A percentile compares a stretch with the other conserved stretches of the same genome.
These are phyloP conservation scores for Neonectria hederae DNA, from an alignment of 2,329 filamentous ascomycete species.

Conservation along the genomic window DNA sequence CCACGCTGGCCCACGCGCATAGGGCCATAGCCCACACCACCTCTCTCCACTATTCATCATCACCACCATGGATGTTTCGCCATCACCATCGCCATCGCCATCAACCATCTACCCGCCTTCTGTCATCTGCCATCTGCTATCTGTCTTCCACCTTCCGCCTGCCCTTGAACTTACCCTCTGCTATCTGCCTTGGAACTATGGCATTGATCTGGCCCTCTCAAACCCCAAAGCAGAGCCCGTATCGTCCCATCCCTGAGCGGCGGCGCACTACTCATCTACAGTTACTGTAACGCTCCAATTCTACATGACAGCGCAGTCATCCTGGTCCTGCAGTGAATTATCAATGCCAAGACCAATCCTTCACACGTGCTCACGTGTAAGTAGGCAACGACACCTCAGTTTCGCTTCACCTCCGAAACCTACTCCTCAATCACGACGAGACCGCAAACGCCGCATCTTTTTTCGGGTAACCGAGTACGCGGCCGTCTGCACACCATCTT, in stretches of 20 bases:
- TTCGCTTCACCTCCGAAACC: constrained; percentile 17
- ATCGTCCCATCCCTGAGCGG: constrained; percentile 16
- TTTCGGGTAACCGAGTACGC: constrained; percentile 13
- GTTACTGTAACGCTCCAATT: not conserved
- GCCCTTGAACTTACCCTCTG: no score
- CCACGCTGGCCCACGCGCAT: constrained; percentile 29
- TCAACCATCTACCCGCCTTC: constrained; percentile 14
- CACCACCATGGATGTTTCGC: constrained; percentile 6
- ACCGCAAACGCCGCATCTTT: constrained; percentile 14
- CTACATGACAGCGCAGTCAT: not conserved
- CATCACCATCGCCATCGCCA: constrained; percentile 30
- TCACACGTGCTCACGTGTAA: constrained; percentile 5
- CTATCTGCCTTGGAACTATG: not conserved
- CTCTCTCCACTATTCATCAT: constrained; percentile 35
- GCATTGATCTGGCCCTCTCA: not conserved
- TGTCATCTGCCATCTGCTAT: constrained; percentile 6
- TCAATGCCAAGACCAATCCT: not conserved
- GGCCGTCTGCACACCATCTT: not conserved
- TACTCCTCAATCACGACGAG: constrained; percentile 2
- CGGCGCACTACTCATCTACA: constrained; percentile 5
- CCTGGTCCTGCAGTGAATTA: constrained; percentile 1
- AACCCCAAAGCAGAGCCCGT: constrained; percentile 2
- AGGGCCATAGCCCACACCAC: constrained; percentile 36
- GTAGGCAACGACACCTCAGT: constrained; percentile 3
- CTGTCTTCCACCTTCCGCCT: not conserved